phyloP scores from a whole-genome alignment of 2,329 filamentous ascomycete species.

The Stemphylium beticola region DNA sequence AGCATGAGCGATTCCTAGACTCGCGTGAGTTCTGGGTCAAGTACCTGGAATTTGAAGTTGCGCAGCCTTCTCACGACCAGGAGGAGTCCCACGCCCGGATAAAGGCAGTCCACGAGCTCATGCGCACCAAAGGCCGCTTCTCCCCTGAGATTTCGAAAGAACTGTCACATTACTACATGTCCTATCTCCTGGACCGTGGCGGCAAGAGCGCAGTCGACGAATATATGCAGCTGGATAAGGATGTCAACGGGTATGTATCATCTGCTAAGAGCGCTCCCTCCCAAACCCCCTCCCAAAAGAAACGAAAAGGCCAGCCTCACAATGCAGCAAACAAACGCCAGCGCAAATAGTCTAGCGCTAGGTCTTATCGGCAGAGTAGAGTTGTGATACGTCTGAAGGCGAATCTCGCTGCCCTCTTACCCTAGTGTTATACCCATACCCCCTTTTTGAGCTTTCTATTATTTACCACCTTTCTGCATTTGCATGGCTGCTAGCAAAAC shows the following conservation, averaged over 20 bases:
- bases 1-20: slow-evolving; percentile 82
- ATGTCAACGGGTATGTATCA: slow-evolving; percentile 74
- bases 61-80: slow-evolving; percentile 73
- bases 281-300: slow-evolving; percentile 26
- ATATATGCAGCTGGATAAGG: slow-evolving; percentile 80
- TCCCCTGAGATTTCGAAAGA: slow-evolving; percentile 72
- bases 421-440: slow-evolving; percentile 1
- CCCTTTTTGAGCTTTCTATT: slow-evolving; percentile 18
- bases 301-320: slow-evolving; percentile 42
- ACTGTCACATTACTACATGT: slow-evolving; percentile 78
- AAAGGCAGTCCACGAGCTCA: slow-evolving; percentile 77
- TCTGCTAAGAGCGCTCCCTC: slow-evolving; percentile 38
- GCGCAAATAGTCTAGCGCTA: slow-evolving; percentile 27
- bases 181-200: slow-evolving; percentile 82
- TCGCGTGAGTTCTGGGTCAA: slow-evolving; percentile 88
- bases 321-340: slow-evolving; percentile 42
- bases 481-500: slow-evolving; percentile 33
- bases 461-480: slow-evolving; percentile 25
- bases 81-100: slow-evolving; percentile 74
- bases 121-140: slow-evolving; percentile 75
- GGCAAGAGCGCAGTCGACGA: slow-evolving; percentile 84
- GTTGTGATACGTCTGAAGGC: slow-evolving; percentile 2
- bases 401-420: slow-evolving; percentile 7
- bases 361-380: slow-evolving; percentile 11
- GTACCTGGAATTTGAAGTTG: slow-evolving; percentile 87